Percentiles rank a stretch among this genome's conserved stretches.
phyloP scores from a whole-genome alignment of 1,139 yeast species.

The Diutina siamensis region DNA sequence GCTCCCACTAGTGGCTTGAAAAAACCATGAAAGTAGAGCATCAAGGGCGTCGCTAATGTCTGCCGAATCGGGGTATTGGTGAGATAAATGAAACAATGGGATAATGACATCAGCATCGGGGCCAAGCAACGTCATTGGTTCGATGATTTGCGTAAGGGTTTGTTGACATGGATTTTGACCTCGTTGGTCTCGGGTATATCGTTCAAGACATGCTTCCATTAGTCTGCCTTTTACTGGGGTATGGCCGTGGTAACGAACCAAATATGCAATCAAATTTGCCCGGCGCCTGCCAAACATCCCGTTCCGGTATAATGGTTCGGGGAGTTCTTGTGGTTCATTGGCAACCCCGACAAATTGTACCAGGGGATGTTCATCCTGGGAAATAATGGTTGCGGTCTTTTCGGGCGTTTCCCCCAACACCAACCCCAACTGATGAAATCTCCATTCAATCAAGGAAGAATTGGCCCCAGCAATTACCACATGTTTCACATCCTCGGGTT shows the following conservation, averaged over 20 bases:
- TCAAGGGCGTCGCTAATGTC: conserved; percentile 10
- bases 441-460: background rate
- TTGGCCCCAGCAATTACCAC: background rate
- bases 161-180: background rate
- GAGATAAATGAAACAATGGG: conserved; percentile 10
- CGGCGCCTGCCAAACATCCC: background rate
- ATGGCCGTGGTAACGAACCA: background rate
- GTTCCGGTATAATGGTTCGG: conserved; percentile 8
- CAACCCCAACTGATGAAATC: background rate
- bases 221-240: background rate
- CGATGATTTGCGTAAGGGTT: conserved; percentile 8
- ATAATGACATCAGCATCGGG: conserved; percentile 10
- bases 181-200: background rate
- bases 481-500: background rate
- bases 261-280: background rate
- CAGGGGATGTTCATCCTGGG: conserved; percentile 10
- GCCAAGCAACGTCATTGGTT: conserved; percentile 12
- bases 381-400: conserved; percentile 11
- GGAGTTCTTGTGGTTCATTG: conserved; percentile 10
- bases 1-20: background rate
- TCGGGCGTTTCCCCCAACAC: conserved; percentile 8
- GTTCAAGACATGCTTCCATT: background rate
- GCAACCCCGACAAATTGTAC: conserved; percentile 10
- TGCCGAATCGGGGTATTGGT: conserved; percentile 12
- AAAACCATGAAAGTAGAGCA: conserved; percentile 9